Percentiles rank a stretch among this genome's conserved stretches.
Evolutionary conservation across 2,329 filamentous ascomycete genomes (phyloP).

Genomic region (Fusarium stilboides): DNA sequence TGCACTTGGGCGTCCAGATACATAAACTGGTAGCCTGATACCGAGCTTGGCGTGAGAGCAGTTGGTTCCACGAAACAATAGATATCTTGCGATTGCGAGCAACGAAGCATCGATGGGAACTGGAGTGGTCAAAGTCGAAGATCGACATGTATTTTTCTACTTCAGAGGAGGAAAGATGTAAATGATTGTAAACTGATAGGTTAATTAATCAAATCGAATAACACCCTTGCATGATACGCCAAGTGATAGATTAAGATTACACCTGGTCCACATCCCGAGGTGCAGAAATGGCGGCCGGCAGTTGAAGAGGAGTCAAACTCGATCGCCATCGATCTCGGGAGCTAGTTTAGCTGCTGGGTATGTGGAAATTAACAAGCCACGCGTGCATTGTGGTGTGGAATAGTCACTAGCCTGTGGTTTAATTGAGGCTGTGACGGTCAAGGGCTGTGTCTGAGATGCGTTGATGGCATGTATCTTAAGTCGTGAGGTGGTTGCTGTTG

Average conservation of each 20-base stretch:
- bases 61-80: constrained; percentile 41
- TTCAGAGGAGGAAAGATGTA: constrained; percentile 35
- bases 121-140: constrained; percentile 20
- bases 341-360: constrained; percentile 28
- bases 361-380: constrained; percentile 17
- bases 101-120: constrained; percentile 14
- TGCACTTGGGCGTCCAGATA: constrained; percentile 31
- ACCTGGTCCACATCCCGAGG: not conserved
- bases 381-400: not conserved
- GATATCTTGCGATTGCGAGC: constrained; percentile 35
- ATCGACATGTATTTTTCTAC: constrained; percentile 19
- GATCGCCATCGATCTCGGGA: constrained; percentile 24
- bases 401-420: not conserved
- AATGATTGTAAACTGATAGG: constrained; percentile 42
- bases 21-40: constrained; percentile 30
- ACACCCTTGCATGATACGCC: not conserved
- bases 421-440: too few relatives aligned
- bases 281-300: constrained; percentile 4
- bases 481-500: too few relatives aligned
- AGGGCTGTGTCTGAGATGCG: too few relatives aligned
- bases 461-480: too few relatives aligned
- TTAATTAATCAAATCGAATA: constrained; percentile 40
- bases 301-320: constrained; percentile 6
- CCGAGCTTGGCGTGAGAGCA: constrained; percentile 42
- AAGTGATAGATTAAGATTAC: constrained; percentile 23